Evolutionary conservation across 2,329 filamentous ascomycete genomes (phyloP), one percentile per base, ranked within the genome.

Genomic region (Cladobotryum mycophilum): DNA sequence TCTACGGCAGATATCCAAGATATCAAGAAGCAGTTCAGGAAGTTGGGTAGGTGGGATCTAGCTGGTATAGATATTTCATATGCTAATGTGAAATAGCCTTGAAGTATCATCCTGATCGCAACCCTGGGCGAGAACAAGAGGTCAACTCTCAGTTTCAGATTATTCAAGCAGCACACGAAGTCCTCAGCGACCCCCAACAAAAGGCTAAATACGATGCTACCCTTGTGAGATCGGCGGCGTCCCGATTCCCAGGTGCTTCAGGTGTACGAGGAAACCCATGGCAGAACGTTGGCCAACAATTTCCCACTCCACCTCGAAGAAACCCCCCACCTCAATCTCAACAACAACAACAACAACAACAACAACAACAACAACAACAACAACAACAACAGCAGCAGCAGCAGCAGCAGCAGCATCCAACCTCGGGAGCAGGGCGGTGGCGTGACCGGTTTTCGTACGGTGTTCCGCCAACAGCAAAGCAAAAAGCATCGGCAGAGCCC

Each of bases 101-200:
- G 43, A 87, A 88, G 67, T 95, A 87, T 62, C 90, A 96, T 63
- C 90, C 90, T 7, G 90, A 96, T 66, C 85, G 90, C 53, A 95
- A 96, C 63, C 88, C 86, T 11, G 90, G 90, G 47, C 82, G 81
- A 62, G 89, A 95, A 69, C 71, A 80, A 51, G 88, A 92, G 62
- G 86, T 86, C 63, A 88, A 88, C 57, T 76, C 85, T 33, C 87
- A 88, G 62, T 96, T 96, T 62, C 88, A 95, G 66, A 80, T 85
- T 45, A 95, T 96, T 45, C 88, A 95, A 67, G 82, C 86, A 4
- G 90, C 90, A 18, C 85, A 95, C 63, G 90, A 96, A 65, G 76
- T 96, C 48, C 67, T 83, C 13, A 74, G 70, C 22, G 77, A 80
- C 52, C 70, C 76, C 1, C 67, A 70, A 2, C 64, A 71, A 48